Evolutionary conservation across 2,329 filamentous ascomycete genomes (phyloP).

Genomic region (Xylaria sp.): DNA sequence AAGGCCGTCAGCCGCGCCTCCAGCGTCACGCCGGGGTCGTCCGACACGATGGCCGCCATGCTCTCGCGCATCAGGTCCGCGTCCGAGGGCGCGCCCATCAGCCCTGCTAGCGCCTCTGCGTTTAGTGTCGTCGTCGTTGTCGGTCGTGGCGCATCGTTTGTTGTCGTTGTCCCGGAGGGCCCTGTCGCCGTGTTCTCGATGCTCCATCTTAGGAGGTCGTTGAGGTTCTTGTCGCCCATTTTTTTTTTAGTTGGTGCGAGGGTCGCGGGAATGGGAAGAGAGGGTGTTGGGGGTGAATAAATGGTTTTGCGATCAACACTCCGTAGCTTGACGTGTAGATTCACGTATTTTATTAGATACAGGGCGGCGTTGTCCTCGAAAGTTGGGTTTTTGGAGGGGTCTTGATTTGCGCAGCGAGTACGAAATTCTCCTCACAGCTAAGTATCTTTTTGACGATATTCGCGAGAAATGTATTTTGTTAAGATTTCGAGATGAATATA

Average conservation of each 20-base stretch:
- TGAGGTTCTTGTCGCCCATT: slow-evolving; percentile 69
- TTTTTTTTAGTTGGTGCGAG: slow-evolving; percentile 6
- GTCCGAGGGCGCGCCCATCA: slow-evolving; percentile 87
- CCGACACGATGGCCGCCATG: slow-evolving; percentile 78
- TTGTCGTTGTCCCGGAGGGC: slow-evolving; percentile 48
- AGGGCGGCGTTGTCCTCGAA: neutral
- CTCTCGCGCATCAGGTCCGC: slow-evolving; percentile 90
- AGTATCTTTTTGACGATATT: neutral
- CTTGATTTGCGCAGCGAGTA: neutral
- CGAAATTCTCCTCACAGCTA: neutral
- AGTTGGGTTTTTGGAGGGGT: neutral
- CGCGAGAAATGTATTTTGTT: neutral
- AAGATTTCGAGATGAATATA: neutral
- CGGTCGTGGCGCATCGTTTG: slow-evolving; percentile 48
- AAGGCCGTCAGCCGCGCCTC: slow-evolving; percentile 85
- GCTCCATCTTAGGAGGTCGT: slow-evolving; percentile 83
- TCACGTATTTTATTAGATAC: neutral
- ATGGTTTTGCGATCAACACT: neutral
- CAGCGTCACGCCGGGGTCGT: slow-evolving; percentile 70
- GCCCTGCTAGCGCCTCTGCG: slow-evolving; percentile 74
- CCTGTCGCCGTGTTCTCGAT: slow-evolving; percentile 58
- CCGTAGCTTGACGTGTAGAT: neutral
- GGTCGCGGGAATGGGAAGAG: neutral
- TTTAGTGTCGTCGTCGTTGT: slow-evolving; percentile 67
- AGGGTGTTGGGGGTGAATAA: neutral